Conservation (phyloP, 805 yeast genomes). For the Maudiozyma pseudohumilis region DNA sequence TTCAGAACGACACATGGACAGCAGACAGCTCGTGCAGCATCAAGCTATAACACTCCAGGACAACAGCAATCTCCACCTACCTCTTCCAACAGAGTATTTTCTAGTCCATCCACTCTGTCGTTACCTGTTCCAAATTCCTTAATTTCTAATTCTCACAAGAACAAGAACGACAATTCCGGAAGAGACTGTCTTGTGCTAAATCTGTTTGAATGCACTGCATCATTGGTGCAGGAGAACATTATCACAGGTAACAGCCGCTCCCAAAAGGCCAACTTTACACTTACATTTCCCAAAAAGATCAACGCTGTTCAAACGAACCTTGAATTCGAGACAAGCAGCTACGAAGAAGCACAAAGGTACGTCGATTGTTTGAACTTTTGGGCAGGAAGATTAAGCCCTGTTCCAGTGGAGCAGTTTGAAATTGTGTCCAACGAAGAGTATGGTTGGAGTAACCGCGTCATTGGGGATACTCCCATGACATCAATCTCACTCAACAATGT, state of each 20-base stretch:
- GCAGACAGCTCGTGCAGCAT: not conserved
- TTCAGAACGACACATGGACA: conserved; percentile 3
- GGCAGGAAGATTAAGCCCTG: conserved; percentile 78
- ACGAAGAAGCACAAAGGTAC: conserved; percentile 58
- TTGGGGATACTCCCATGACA: conserved; percentile 3
- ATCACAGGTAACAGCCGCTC: conserved; percentile 10
- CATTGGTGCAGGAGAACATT: conserved; percentile 22
- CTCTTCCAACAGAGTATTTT: not conserved
- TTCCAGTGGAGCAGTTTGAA: conserved; percentile 59
- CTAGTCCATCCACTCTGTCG: not conserved
- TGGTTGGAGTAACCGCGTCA: conserved; percentile 50
- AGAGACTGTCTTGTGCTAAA: conserved; percentile 15
- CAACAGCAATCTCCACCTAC: not conserved
- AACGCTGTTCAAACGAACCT: conserved; percentile 31
- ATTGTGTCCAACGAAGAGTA: conserved; percentile 66
- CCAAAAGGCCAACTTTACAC: conserved; percentile 15
- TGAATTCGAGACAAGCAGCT: conserved; percentile 56
- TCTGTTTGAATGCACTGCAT: conserved; percentile 22
- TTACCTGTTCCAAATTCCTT: not conserved
- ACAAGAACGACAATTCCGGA: not conserved
- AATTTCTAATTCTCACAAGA: not conserved
- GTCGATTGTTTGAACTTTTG: conserved; percentile 79
- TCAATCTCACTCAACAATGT: not conserved
- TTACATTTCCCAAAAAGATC: conserved; percentile 16
- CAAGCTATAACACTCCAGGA: not conserved